Evolutionary conservation across 2,329 filamentous ascomycete genomes (phyloP).

Genomic region (Pseudogymnoascus sp.): DNA sequence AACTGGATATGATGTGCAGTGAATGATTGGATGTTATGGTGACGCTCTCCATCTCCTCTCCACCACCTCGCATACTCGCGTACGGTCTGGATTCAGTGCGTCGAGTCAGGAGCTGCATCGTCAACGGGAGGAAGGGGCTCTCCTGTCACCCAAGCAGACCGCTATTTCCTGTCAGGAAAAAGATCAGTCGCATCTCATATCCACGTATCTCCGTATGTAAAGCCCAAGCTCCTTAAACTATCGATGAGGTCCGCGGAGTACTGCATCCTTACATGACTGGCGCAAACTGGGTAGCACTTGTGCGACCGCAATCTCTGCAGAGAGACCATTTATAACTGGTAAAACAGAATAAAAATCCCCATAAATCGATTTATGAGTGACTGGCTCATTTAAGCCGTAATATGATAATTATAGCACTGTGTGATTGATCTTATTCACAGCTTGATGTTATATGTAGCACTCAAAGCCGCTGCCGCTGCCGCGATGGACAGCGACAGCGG

Average conservation of each 20-base stretch:
- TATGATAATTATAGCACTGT: background rate
- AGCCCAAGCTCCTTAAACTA: background rate
- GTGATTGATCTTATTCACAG: background rate
- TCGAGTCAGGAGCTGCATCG: background rate
- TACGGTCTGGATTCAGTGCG: background rate
- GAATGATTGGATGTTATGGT: background rate
- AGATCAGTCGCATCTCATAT: background rate
- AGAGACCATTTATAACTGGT: background rate
- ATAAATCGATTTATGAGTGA: background rate
- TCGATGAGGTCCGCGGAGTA: background rate
- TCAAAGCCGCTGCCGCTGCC: background rate
- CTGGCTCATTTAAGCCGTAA: background rate
- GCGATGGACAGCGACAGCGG: background rate
- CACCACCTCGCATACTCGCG: background rate
- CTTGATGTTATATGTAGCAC: background rate
- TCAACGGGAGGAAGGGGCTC: background rate
- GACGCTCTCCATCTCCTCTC: slow-evolving; percentile 1
- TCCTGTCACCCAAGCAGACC: background rate
- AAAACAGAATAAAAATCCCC: background rate
- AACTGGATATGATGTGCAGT: background rate
- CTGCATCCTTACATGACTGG: background rate
- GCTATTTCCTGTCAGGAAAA: background rate
- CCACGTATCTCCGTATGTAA: background rate
- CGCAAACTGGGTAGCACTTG: background rate
- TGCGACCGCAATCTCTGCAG: background rate